Conservation (phyloP, 2,329 filamentous ascomycete genomes). For the Fusarium piperis region DNA sequence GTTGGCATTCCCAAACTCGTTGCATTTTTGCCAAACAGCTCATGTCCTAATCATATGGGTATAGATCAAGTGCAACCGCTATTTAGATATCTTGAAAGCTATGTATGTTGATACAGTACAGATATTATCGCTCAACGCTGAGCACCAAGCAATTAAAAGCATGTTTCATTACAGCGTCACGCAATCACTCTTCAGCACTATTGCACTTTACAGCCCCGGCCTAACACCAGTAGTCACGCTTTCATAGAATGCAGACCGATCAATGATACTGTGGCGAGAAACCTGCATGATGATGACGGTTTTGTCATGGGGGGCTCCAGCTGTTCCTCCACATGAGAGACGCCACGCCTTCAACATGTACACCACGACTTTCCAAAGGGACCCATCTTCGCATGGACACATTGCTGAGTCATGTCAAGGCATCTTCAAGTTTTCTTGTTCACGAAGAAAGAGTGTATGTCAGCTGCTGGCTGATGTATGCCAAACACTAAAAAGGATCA, state of each 20-base stretch:
- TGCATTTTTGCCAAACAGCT: neutral
- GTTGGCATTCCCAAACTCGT: neutral
- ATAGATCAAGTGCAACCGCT: no score
- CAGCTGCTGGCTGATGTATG: neutral
- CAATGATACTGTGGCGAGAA: neutral
- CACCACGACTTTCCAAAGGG: no score
- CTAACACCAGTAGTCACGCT: neutral
- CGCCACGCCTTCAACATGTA: neutral
- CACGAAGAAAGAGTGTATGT: accelerated
- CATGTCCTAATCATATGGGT: no score
- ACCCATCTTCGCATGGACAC: no score
- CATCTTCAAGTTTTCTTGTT: accelerated
- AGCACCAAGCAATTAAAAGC: neutral
- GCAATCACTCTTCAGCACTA: neutral
- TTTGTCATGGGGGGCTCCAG: no score
- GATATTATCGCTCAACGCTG: no score
- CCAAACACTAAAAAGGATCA: neutral
- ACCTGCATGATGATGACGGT: neutral
- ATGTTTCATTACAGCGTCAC: neutral
- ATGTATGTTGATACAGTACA: no score
- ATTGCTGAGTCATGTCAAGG: accelerated
- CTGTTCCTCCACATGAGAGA: neutral
- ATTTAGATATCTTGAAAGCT: no score
- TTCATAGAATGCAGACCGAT: accelerated
- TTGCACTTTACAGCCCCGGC: neutral